Evolutionary conservation across 192 early-diverging fungal genomes (phyloP).

Genomic region (Backusella psychrophila): DNA sequence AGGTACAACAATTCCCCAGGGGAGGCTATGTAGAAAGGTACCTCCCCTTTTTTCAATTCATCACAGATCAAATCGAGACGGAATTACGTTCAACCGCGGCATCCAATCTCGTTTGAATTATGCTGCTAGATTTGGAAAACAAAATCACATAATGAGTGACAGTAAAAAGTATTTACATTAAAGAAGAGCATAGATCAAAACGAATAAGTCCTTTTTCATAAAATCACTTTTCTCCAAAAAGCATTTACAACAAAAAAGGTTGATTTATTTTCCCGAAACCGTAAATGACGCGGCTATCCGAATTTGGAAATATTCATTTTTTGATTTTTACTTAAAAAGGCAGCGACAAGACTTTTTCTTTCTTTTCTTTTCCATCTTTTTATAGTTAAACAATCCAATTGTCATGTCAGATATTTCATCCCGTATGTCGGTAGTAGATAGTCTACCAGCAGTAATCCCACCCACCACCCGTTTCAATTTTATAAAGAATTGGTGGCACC

Average conservation of each 20-base stretch:
- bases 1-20: too few relatives aligned
- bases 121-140: background rate
- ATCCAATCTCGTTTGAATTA: background rate
- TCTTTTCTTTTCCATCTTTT: background rate
- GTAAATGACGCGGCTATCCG: background rate
- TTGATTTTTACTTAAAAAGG: background rate
- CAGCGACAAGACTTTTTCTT: background rate
- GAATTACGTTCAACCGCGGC: background rate
- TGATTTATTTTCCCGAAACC: background rate
- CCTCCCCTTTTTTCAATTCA: too few relatives aligned
- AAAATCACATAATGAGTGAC: background rate
- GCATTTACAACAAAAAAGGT: background rate
- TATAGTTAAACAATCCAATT: background rate
- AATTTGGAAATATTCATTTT: background rate
- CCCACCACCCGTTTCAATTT: slow-evolving; percentile 35
- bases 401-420: slow-evolving; percentile 2
- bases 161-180: background rate
- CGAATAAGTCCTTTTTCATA: background rate
- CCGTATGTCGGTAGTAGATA: background rate
- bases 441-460: slow-evolving; percentile 27
- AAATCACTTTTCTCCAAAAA: background rate
- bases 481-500: slow-evolving; percentile 35
- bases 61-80: background rate
- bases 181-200: background rate
- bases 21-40: too few relatives aligned